Evolutionary conservation across 257 asterid genomes (phyloP), one percentile per base, ranked within the genome.

Genomic region (Fraxinus americana): DNA sequence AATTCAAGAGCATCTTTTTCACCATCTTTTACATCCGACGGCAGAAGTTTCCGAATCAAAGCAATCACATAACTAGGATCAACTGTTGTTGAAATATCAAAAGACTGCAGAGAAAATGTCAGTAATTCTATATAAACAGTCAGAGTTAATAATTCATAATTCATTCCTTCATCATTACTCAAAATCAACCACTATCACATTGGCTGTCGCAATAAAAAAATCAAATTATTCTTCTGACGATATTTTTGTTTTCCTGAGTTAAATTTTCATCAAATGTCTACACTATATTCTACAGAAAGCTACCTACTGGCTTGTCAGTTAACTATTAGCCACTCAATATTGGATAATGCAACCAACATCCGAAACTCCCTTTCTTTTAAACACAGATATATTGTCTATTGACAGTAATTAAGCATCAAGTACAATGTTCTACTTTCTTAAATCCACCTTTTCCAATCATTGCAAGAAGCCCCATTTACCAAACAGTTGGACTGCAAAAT

Each of bases 11-110:
- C 78, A 57, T 30, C 36, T 11, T 63, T 81, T 36, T 81, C 85
- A 67, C 81, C 85, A 72, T 78, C 79, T 77, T 83, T 82, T 27
- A 48, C 82, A 77, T 79, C 80, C 14, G 80, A 82, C 11, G 96
- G 96, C 7, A 93, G 84, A 83, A 96, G 97, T 79, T 83, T 93
- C 87, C 99, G 90, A 87, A 96, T 96, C 93, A 93, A 84, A 65
- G 98, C 88, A 83, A 96, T 96, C 77, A 96, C 87, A 79, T 89
- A 87, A 84, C 94, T 84, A 57, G 99, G 98, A 90, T 96, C 98
- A 77, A 96, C 91, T 67, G 97, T 86, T 2, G 98, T 93, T 52
- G 92, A 83, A 61, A 96, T 81, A 65, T 92, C 93, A 78, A 96
- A 93, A 48, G 87, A 77, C 99, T 95, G 92, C 92, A 89, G 2